Evolutionary conservation across 495 filamentous ascomycete genomes (phyloP).

Genomic region (Tuber magnatum): DNA sequence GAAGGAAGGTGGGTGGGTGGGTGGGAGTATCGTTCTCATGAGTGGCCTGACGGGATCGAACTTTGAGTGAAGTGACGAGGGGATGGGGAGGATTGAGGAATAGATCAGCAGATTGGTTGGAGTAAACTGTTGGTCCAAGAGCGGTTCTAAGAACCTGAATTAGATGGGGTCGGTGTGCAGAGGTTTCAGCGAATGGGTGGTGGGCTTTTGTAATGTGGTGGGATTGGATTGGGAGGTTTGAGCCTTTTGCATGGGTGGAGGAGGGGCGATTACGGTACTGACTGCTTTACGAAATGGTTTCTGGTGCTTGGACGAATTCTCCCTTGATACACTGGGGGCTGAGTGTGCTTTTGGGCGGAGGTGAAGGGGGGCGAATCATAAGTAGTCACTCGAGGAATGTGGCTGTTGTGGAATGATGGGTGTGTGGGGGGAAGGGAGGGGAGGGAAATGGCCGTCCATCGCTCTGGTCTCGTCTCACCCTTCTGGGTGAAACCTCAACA

Average conservation of each 20-base stretch:
- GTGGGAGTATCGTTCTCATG: not conserved
- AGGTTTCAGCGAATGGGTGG: not conserved
- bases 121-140: not conserved
- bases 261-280: not conserved
- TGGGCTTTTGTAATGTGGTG: not conserved
- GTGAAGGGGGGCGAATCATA: not conserved
- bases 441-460: not conserved
- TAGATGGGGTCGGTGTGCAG: not conserved
- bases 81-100: not conserved
- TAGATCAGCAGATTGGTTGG: not conserved
- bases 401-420: not conserved
- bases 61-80: not conserved
- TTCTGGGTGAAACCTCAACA: constrained; percentile 1
- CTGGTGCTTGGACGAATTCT: not conserved
- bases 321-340: not conserved
- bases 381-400: not conserved
- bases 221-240: constrained; percentile 1
- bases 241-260: not conserved
- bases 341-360: not conserved
- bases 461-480: not conserved
- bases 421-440: not conserved
- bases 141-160: not conserved
- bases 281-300: not conserved
- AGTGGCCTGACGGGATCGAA: not conserved
- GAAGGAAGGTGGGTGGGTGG: not conserved